Evolutionary conservation across 768 basidiomycete species (phyloP).

Genomic region (Suillus spraguei): DNA sequence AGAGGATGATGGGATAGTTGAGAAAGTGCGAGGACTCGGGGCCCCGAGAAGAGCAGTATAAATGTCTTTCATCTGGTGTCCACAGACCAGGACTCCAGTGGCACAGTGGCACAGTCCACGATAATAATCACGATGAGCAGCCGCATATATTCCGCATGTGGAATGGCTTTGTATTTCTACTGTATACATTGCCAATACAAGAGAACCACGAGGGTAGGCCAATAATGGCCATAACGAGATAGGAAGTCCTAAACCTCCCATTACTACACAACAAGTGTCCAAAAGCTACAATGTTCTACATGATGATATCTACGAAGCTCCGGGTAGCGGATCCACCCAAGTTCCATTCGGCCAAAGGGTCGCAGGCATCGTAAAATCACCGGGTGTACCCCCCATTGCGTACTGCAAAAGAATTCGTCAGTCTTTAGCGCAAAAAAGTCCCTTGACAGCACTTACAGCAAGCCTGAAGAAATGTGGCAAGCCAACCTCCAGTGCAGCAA

Average conservation of each 20-base stretch:
- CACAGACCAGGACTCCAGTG: neutral
- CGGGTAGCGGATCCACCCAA: constrained; percentile 73
- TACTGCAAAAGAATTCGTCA: constrained; percentile 41
- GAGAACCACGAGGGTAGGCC: neutral
- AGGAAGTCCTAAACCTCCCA: neutral
- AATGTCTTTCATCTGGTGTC: constrained; percentile 2
- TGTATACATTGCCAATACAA: constrained; percentile 1
- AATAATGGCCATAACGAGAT: neutral
- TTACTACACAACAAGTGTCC: neutral
- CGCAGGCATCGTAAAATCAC: constrained; percentile 83
- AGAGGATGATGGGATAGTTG: neutral
- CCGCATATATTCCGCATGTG: constrained; percentile 1
- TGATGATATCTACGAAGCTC: constrained; percentile 48
- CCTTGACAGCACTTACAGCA: constrained; percentile 52
- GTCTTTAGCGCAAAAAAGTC: constrained; percentile 1
- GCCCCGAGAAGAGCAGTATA: neutral
- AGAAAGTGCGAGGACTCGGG: constrained; percentile 3
- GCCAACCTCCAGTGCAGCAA: constrained; percentile 58
- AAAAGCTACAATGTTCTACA: constrained; percentile 6
- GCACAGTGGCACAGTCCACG: neutral
- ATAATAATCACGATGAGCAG: neutral
- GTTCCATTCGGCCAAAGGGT: constrained; percentile 79
- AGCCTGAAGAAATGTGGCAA: constrained; percentile 80
- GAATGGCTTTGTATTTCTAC: constrained; percentile 3
- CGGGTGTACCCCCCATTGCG: constrained; percentile 45